Base-by-base conservation (phyloP, 1,284 basidiomycete species). In the Leccinum brunneo-olivaceum region DNA sequence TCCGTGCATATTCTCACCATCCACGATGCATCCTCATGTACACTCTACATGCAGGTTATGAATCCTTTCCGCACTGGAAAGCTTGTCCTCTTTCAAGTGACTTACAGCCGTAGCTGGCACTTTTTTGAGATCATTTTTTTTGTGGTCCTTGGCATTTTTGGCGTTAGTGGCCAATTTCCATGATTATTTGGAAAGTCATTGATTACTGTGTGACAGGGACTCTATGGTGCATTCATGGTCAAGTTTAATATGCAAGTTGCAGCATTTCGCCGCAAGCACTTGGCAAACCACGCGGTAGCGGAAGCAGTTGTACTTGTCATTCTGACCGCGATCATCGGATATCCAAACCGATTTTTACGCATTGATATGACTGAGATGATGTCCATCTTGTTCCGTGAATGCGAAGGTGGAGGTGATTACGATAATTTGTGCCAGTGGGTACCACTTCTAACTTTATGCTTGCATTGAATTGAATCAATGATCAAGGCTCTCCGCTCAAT, bases 91-190 rank as follows among this genome's bases (percentile, higher is more conserved):
- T 98, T 98, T 72, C 92, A 97, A 63, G 92, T 98, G 50, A 95
- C 93, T 6, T 98, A 98, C 65, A 91, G 90, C 62, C 77, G 94
- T 23, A 91, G 95, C 58, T 99, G 96, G 96, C 95, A 98, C 63
- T 98, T 96, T 69, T 98, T 98, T 61, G 96, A 98, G 63, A 90
- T 98, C 43, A 83, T 95, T n/a, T 89, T 94, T 63, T 97, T 93
- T 67, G 74, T 98, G 42, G 76, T 98, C 49, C 79, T 98, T 34
- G 96, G 96, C 4, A 76, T 98, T 50, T 98, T 98, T 62, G 96
- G 96, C 28, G 92, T 93, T 57, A 50, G 81, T 66, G 23, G 33
- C 36, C 39, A 27, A 38, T 49, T 34, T 38, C 27, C 19, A 24
- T 27, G 6, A 16, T 29, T 21, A 19, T 14, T 28, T 18, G 30